Evolutionary conservation across 2,329 filamentous ascomycete species (phyloP), one percentile per base, ranked within the genome.

Genomic region (Ramichloridium luteum): DNA sequence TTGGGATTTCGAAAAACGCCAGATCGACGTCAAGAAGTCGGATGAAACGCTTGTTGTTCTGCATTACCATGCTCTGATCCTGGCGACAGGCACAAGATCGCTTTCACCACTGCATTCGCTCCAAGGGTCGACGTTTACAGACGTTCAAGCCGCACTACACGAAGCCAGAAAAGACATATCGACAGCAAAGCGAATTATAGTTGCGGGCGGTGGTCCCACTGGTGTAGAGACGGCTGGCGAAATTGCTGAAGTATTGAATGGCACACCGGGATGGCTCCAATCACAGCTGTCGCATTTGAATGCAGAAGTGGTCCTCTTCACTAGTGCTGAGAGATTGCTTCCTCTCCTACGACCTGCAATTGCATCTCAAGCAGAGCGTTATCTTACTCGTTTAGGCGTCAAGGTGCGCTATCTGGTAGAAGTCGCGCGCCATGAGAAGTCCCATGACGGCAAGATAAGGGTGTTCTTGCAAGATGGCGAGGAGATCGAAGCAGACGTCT

Each of bases 331-430:
- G n/a, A 53, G 50, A 27, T 53, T 62, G 2, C 54, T 65, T n/a
- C 51, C 53, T 16, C 43, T 47, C 29, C 41, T 68, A 34, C 48
- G 63, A 28, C 41, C 49, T 40, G 34, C 50, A 35, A 40, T 65
- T 40, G 35, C 49, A 37, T 47, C 52, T 13, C 43, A 50, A 13
- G 67, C 67, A 6, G 35, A 37, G 30, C 10, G 10, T 3, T 37
- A 94, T 56, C 51, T 90, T 92, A 37, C 93, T 57, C 4, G 53
- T 70, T 67, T 65, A 69, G 16, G 88, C 86, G 54, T 96, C 88
- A 28, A 94, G 74, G 8, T 93, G 84, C 6, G 77, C 80, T 26
- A 92, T 75, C 11, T 46, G 27, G 16, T 46, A 39, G 50, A 75
- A 68, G 56, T 96, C 88, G 70, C 8, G 45, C 52, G n/a, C 45